Evolutionary conservation across 2,329 filamentous ascomycete species (phyloP), one percentile per base, ranked within the genome.

Genomic region (Penicillium crustosum): DNA sequence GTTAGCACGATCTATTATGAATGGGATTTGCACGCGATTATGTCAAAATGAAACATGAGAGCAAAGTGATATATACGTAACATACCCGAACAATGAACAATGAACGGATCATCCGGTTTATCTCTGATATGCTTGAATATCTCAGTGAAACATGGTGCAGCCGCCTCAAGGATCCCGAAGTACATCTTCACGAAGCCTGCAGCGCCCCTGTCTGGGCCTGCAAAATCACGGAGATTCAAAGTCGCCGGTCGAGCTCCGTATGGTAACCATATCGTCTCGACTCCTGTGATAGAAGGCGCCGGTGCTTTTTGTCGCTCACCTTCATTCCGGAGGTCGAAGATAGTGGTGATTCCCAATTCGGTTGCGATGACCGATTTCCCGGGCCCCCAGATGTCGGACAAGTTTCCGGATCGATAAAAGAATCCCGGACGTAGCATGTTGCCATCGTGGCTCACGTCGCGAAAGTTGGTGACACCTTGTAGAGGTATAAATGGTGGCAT

Each of bases 401-500:
- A 85, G 63, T 90, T 88, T 2, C 86, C 89, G 48, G 86, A 86
- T 57, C 89, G 86, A 75, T 85, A 93, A 58, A 89, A 75, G 31
- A 86, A 67, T 23, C 80, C 79, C 23, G 76, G 76, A 27, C 82
- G 81, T 59, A 89, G 62, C 58, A 45, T 53, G 17, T 62, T 60
- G 21, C 59, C 38, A 36, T 49, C 61, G 31, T 61, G 62, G 57
- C 67, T 67, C 38, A 71, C 44, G 35, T 70, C 67, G 36, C 68
- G 68, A 17, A 71, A 59, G 39, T 72, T 72, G 48, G 67, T 64
- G 6, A 70, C 63, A 9, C 68, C 70, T 3, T 63, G 64, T 47
- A 72, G 45, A 6, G 58, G 60, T 23, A 66, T 59, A 38, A 71
- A 72, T 1, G 69, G 69, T 4, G 68, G 62, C 23, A 64, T 58